Conservation (phyloP, 768 basidiomycete species). For the Hydnum rufescens region DNA sequence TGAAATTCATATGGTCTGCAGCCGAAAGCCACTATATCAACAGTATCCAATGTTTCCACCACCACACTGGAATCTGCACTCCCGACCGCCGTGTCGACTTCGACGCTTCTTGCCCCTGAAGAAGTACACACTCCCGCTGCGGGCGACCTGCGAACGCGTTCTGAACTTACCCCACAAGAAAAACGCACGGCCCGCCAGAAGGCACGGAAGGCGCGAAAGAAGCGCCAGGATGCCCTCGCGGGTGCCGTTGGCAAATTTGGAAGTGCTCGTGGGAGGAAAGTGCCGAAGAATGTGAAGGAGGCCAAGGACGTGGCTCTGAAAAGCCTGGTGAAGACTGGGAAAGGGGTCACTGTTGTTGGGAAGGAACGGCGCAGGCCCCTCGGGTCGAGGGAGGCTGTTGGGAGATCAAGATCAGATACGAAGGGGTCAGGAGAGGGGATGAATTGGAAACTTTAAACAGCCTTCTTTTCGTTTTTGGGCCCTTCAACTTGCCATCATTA, state of each 20-base stretch:
- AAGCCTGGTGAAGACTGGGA: conserved; percentile 65
- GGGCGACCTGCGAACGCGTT: conserved; percentile 36
- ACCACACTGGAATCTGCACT: conserved; percentile 78
- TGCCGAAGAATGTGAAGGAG: conserved; percentile 38
- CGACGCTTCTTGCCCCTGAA: conserved; percentile 81
- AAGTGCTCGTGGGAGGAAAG: conserved; percentile 25
- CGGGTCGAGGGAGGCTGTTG: too few relatives aligned
- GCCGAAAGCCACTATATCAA: conserved; percentile 80
- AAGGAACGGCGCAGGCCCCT: too few relatives aligned
- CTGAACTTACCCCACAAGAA: conserved; percentile 70
- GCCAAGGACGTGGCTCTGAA: conserved; percentile 73
- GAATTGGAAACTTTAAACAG: too few relatives aligned
- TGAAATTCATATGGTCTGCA: conserved; percentile 18
- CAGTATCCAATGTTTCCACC: conserved; percentile 62
- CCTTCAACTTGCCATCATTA: too few relatives aligned
- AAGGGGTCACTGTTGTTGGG: conserved; percentile 74
- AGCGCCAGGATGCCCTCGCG: conserved; percentile 49
- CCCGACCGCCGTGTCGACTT: conserved; percentile 54
- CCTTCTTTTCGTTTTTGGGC: too few relatives aligned
- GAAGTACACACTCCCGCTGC: conserved; percentile 54
- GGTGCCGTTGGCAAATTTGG: conserved; percentile 45
- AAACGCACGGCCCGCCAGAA: conserved; percentile 42
- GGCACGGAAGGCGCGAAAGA: conserved; percentile 26
- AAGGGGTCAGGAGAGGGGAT: too few relatives aligned
- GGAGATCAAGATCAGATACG: too few relatives aligned